A percentile compares a stretch with the other conserved stretches of the same genome.
These are phyloP conservation scores for Cladobotryum protrusum DNA, from an alignment of 2,329 filamentous ascomycete genomes.

Conservation along the genomic window DNA sequence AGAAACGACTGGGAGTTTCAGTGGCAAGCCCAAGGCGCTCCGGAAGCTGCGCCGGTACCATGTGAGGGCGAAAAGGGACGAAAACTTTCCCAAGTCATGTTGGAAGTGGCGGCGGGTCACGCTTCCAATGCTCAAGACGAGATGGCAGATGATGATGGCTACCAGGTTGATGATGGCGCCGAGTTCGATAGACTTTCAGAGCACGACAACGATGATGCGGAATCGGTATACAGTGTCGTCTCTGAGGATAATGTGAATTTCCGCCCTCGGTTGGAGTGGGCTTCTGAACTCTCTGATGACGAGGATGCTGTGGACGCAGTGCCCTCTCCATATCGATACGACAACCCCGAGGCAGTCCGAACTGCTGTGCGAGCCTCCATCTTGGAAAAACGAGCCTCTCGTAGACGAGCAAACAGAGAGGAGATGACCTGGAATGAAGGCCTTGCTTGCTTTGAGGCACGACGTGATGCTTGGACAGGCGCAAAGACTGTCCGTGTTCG, in stretches of 20 bases:
- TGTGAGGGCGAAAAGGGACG: background rate
- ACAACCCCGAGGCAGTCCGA: conserved; percentile 43
- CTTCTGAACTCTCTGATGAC: conserved; percentile 50
- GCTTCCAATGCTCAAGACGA: conserved; percentile 23
- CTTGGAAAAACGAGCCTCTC: conserved; percentile 47
- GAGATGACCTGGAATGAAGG: conserved; percentile 77
- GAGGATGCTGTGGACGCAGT: conserved; percentile 24
- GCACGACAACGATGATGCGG: conserved; percentile 39
- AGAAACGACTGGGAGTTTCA: conserved; percentile 55
- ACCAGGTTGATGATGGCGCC: conserved; percentile 35
- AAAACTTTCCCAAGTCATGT: background rate
- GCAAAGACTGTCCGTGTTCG: conserved; percentile 56
- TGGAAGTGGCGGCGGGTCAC: conserved; percentile 2
- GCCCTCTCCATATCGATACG: conserved; percentile 44
- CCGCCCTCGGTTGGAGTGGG: conserved; percentile 48
- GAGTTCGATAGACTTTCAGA: conserved; percentile 31
- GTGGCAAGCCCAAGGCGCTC: conserved; percentile 37
- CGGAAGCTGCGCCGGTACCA: background rate
- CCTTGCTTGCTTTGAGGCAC: conserved; percentile 68
- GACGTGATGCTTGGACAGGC: conserved; percentile 80
- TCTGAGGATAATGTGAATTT: conserved; percentile 49
- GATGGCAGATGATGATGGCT: conserved; percentile 29
- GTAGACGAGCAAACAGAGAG: conserved; percentile 52
- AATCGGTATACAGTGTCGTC: conserved; percentile 51
- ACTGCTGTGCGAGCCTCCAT: conserved; percentile 34